These are phyloP conservation scores for Hyphochytrium catenoides DNA, from an alignment of 352 stramenopile species.

Conservation along the genomic window DNA sequence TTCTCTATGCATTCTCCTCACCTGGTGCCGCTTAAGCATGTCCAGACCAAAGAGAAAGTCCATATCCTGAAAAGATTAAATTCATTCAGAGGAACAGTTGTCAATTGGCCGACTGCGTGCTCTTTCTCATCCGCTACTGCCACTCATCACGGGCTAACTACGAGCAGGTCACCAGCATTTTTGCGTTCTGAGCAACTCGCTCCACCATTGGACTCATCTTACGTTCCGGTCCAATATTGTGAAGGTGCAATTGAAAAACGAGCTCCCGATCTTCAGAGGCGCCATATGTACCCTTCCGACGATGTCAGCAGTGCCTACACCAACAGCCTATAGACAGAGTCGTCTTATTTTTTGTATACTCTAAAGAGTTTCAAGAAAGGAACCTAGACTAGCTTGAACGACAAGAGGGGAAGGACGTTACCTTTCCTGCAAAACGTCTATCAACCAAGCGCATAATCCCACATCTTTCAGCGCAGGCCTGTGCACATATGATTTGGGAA, in stretches of 20 bases:
- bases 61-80: slow-evolving; percentile 43
- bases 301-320: slow-evolving; percentile 88
- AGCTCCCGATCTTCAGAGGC: slow-evolving; percentile 59
- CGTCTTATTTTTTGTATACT: not conserved
- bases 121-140: no score
- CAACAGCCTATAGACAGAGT: slow-evolving; percentile 62
- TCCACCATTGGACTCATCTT: no score
- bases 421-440: slow-evolving; percentile 59
- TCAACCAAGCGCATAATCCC: slow-evolving; percentile 67
- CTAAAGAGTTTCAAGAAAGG: not conserved
- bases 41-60: slow-evolving; percentile 95
- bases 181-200: no score
- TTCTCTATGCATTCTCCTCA: no score
- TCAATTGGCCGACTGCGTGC: not conserved
- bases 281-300: slow-evolving; percentile 83
- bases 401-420: slow-evolving; percentile 9
- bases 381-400: not conserved
- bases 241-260: slow-evolving; percentile 79
- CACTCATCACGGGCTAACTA: no score
- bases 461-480: slow-evolving; percentile 64
- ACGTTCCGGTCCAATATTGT: slow-evolving; percentile 69
- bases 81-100: not conserved
- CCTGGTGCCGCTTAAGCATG: slow-evolving; percentile 90
- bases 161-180: no score
- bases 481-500: no score